These are phyloP conservation scores for Kregervanrija fluxuum DNA, from an alignment of 805 yeast species.

Conservation along the genomic window DNA sequence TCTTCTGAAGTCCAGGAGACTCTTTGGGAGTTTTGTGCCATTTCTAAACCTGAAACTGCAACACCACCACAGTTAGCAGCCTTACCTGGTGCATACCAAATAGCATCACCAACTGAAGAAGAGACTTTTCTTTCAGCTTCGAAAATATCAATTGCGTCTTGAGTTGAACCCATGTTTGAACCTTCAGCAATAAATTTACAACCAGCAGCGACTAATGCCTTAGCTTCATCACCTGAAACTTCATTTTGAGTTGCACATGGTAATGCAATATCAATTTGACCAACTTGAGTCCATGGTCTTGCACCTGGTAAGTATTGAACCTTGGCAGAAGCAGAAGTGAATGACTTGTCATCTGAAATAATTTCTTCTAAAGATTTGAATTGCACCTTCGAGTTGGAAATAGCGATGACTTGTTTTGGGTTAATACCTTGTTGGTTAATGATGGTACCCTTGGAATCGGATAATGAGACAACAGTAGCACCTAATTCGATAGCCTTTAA, in stretches of 20 bases:
- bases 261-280: constrained; percentile 88
- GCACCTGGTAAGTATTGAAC: constrained; percentile 86
- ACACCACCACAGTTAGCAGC: constrained; percentile 99
- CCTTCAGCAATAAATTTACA: constrained; percentile 95
- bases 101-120: constrained; percentile 36
- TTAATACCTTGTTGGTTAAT: constrained; percentile 78
- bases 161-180: constrained; percentile 98
- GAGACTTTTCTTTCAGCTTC: constrained; percentile 68
- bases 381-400: constrained; percentile 72
- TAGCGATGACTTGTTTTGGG: constrained; percentile 66
- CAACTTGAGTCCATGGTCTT: constrained; percentile 94
- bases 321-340: constrained; percentile 36
- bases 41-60: constrained; percentile 96
- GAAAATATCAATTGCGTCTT: constrained; percentile 91
- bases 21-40: constrained; percentile 99
- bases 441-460: constrained; percentile 92
- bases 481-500: constrained; percentile 95
- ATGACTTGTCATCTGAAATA: constrained; percentile 47
- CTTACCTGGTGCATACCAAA: constrained; percentile 99
- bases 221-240: constrained; percentile 94
- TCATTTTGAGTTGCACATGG: constrained; percentile 99
- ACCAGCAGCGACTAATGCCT: constrained; percentile 88
- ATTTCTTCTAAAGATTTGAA: constrained; percentile 70
- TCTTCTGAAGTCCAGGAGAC: constrained; percentile 84
- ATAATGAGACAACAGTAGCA: constrained; percentile 86